Conservation (phyloP, 495 filamentous ascomycete genomes). For the Antarctomyces pellizariae region DNA sequence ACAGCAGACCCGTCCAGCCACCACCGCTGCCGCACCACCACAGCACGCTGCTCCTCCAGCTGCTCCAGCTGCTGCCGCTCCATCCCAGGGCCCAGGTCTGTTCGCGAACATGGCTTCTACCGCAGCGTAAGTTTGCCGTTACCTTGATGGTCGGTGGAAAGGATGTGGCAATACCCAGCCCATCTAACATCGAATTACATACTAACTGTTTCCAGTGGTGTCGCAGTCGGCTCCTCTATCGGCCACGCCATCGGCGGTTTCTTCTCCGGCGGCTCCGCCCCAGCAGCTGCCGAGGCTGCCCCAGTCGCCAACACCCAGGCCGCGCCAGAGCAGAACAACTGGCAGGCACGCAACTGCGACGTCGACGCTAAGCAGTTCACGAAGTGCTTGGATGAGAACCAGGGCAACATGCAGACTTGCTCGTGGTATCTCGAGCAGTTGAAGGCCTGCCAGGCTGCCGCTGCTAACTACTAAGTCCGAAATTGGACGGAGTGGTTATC, state of each 20-base stretch:
- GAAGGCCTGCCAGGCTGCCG: slow-evolving; percentile 22
- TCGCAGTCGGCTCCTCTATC: slow-evolving; percentile 82
- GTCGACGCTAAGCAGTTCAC: slow-evolving; percentile 68
- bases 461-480: too few species aligned
- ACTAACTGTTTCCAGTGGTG: slow-evolving; percentile 37
- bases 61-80: slow-evolving; percentile 13
- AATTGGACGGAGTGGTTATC: background rate
- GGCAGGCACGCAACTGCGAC: slow-evolving; percentile 35
- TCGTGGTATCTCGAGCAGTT: slow-evolving; percentile 96
- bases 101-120: slow-evolving; percentile 76
- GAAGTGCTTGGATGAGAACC: slow-evolving; percentile 83
- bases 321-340: slow-evolving; percentile 16
- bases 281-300: slow-evolving; percentile 31
- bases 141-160: background rate
- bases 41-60: slow-evolving; percentile 20
- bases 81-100: slow-evolving; percentile 42
- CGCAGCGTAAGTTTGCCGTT: slow-evolving; percentile 37
- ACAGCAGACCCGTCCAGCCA: slow-evolving; percentile 36
- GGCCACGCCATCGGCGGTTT: slow-evolving; percentile 80
- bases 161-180: background rate
- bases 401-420: slow-evolving; percentile 85
- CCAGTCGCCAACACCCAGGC: slow-evolving; percentile 16
- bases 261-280: slow-evolving; percentile 44
- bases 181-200: slow-evolving; percentile 6
- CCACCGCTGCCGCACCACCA: slow-evolving; percentile 37